These are phyloP conservation scores for Limnomonas spitsbergensis DNA, from an alignment of 139 green algal species.

Conservation along the genomic window DNA sequence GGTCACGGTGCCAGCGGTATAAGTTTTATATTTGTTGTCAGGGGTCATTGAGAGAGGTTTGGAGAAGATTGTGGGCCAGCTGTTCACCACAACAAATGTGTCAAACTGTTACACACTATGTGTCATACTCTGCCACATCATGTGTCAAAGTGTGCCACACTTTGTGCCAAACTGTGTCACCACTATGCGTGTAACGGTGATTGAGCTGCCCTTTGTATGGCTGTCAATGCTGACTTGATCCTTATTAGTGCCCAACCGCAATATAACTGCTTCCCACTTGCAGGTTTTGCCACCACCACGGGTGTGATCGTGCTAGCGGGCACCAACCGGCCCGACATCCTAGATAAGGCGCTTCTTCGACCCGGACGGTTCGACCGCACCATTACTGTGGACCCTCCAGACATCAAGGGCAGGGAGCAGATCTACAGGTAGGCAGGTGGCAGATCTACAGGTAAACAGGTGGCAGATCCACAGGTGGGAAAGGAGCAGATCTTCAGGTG, in stretches of 20 bases:
- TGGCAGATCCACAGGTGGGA: conserved; percentile 89
- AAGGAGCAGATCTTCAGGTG: conserved; percentile 92
- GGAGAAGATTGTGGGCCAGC: no score
- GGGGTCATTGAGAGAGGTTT: no score
- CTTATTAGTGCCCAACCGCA: background rate
- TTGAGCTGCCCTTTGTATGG: background rate
- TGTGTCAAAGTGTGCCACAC: no score
- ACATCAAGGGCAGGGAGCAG: conserved; percentile 93
- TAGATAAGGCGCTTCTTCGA: conserved; percentile 94
- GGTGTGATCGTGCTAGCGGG: conserved; percentile 95
- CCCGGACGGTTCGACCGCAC: conserved; percentile 96
- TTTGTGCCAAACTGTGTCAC: no score
- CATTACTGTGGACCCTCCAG: conserved; percentile 93
- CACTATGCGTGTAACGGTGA: background rate
- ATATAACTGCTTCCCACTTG: background rate
- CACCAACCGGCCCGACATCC: conserved; percentile 97
- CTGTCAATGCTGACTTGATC: background rate
- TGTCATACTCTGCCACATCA: no score
- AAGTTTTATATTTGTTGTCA: no score
- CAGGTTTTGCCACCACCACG: conserved; percentile 38
- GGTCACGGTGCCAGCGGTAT: no score
- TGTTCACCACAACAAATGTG: no score
- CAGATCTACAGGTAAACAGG: conserved; percentile 87
- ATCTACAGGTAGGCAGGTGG: conserved; percentile 88
- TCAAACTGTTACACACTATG: no score